Conservation (phyloP, 148 eudicot genomes). For the Chenopodium berlandieri region DNA sequence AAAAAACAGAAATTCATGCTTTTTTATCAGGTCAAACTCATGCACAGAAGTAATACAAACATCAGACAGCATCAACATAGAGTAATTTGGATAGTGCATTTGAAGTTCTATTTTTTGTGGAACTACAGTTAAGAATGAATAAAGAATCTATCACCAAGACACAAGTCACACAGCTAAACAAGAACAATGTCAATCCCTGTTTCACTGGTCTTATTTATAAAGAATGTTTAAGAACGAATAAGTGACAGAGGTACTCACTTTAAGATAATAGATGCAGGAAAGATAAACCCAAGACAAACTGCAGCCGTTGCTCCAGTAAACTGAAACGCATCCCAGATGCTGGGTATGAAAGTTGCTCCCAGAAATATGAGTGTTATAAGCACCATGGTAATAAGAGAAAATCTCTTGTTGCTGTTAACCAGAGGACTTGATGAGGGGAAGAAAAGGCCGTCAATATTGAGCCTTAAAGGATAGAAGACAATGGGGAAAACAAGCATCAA, state of each 20-base stretch:
- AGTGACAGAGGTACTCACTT: constrained; percentile 29
- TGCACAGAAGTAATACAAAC: background rate
- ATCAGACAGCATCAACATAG: background rate
- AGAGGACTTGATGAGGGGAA: constrained; percentile 55
- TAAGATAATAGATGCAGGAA: constrained; percentile 57
- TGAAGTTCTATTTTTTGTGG: background rate
- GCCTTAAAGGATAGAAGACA: constrained; percentile 57
- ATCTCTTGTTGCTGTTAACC: constrained; percentile 42
- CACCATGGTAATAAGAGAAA: constrained; percentile 37
- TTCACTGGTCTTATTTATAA: background rate
- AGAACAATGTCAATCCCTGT: background rate
- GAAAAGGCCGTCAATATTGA: constrained; percentile 57
- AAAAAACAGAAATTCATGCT: background rate
- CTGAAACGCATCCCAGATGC: constrained; percentile 70
- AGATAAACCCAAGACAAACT: constrained; percentile 61
- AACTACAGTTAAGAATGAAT: background rate
- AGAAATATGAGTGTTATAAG: constrained; percentile 45
- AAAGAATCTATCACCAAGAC: background rate
- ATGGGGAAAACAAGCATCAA: constrained; percentile 83
- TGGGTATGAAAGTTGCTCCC: constrained; percentile 60
- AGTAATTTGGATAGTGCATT: background rate
- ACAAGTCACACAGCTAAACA: background rate
- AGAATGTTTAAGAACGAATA: background rate
- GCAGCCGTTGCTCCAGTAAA: constrained; percentile 66
- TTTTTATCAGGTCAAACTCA: background rate